Base-by-base conservation (phyloP, 495 filamentous ascomycete species). In the Hypoxylon lienhwacheense region DNA sequence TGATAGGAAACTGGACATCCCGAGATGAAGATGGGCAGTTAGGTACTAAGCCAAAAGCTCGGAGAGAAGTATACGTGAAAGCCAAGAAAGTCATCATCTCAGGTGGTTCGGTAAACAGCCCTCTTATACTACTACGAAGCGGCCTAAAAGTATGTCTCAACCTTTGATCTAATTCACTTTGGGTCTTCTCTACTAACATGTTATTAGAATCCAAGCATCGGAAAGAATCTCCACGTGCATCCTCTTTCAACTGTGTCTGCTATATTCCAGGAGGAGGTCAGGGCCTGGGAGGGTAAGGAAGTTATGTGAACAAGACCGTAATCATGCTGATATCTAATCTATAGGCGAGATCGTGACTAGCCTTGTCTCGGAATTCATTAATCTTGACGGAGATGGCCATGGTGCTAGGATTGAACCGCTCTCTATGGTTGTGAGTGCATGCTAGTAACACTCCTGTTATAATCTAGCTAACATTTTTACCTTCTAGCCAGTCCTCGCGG, bases 31-130 rank as follows among this genome's bases (percentile, higher is more conserved):
- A 81, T 20, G 79, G 80, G 0, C 66, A 77, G 4, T 70, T 72
- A 7, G 76, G 78, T 1, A 50, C 65, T 11, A 71, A 68, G 1
- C 48, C 47, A 5, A 33, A 51, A 11, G 72, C 64, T 0, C 66
- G 62, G 20, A 76, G 81, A 4, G 70, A 80, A 53, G 73, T 89
- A 15, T 74, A 81, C 31, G 76, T 90, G 41, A 84, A 79, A 52
- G 86, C 88, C 0, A 87, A 85, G 68, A 82, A 79, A 36, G 84
- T 90, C 2, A 75, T 92, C n/a, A 62, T 90, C 1, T 84, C 83
- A 0, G 72, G 73, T 28, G 88, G 88, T 7, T 76, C 82, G 2
- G 64, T 92, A 40, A 75, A 86, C 31, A 83, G 77, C 28, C 88
- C 88, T 5, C 68, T 88, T 1, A 59, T 91, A 12, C 73, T 91